Base-by-base conservation (phyloP, 2,329 filamentous ascomycete genomes). In the Sarocladium brachiariae region DNA sequence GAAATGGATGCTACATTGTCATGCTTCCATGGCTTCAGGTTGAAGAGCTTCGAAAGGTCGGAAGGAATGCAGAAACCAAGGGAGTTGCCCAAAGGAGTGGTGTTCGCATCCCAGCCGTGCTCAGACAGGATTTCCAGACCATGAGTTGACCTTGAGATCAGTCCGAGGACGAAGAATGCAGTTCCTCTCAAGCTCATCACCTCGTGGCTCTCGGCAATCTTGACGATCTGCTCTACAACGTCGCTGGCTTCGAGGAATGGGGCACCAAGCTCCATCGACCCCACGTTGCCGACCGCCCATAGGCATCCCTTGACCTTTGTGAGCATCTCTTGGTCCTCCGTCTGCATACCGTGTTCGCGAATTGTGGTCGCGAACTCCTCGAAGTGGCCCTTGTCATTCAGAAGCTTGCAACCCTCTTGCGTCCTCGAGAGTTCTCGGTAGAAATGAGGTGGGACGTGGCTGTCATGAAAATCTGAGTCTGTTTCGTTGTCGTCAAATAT, bases 221-320 rank as follows among this genome's bases (percentile, higher is more conserved):
- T 77, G 43, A 97, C 83, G 55, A 99, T 92, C 55, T 86, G 81
- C 61, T 86, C 81, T 16, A 97, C 89, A 33, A 97, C 89, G 57
- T 96, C 88, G 33, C 83, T 88, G 51, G 87, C 84, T 67, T 96
- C 93, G 3, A 99, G 75, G 65, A 99, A 99, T 0, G 90, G 90
- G 1, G 92, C 92, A 1, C 93, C 93, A 2, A 96, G 81, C 60
- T 97, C 92, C 91, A 99, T 97, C 0, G 91, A 96, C 0, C 93
- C 93, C 33, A 99, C 92, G 59, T 99, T 99, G 21, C 93, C 93
- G 1, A 99, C 90, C 0, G 93, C 93, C 93, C 93, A 99, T 45
- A 99, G 75, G 63, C 90, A 96, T 7, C 91, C 93, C 66, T 99
- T 99, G 56, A 97, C 89, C 64, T 96, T 97, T 52, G 89, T 82